Evolutionary conservation across 805 yeast genomes (phyloP).

Genomic region (Jamesozyma gamospora): DNA sequence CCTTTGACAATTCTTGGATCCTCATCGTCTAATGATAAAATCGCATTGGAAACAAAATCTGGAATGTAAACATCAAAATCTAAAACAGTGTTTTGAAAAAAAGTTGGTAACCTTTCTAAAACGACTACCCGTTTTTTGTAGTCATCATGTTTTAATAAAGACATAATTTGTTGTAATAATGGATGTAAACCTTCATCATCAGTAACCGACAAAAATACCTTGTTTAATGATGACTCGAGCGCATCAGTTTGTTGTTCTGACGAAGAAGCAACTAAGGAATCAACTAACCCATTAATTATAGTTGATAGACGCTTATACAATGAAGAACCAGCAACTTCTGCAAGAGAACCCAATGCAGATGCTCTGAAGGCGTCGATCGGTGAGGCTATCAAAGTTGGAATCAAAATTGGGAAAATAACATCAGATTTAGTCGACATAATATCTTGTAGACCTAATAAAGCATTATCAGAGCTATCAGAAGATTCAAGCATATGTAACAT

Average conservation of each 20-base stretch:
- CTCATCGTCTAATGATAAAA: conserved; percentile 62
- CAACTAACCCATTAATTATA: conserved; percentile 66
- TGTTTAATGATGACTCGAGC: conserved; percentile 49
- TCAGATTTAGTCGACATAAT: conserved; percentile 86
- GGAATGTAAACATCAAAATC: conserved; percentile 65
- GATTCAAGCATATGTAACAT: conserved; percentile 60
- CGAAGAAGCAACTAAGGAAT: conserved; percentile 36
- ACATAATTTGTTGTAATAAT: conserved; percentile 67
- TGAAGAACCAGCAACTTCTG: conserved; percentile 82
- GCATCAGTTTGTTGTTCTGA: conserved; percentile 33
- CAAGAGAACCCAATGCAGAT: conserved; percentile 75
- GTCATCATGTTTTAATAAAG: conserved; percentile 71
- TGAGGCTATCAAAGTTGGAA: conserved; percentile 72
- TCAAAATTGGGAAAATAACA: conserved; percentile 83
- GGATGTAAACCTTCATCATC: conserved; percentile 77
- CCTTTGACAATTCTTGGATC: conserved; percentile 52
- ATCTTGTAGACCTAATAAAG: conserved; percentile 81
- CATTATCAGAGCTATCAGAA: conserved; percentile 52
- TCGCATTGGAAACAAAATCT: conserved; percentile 65
- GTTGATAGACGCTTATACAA: conserved; percentile 60
- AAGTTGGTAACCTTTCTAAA: conserved; percentile 56
- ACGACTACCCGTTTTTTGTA: conserved; percentile 50
- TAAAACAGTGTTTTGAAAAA: conserved; percentile 54
- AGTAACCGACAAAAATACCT: conserved; percentile 61
- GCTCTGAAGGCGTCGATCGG: conserved; percentile 83